A percentile compares a stretch with the other conserved stretches of the same genome.
phyloP scores from a whole-genome alignment of 768 basidiomycete genomes.

The Suillus cothurnatus region DNA sequence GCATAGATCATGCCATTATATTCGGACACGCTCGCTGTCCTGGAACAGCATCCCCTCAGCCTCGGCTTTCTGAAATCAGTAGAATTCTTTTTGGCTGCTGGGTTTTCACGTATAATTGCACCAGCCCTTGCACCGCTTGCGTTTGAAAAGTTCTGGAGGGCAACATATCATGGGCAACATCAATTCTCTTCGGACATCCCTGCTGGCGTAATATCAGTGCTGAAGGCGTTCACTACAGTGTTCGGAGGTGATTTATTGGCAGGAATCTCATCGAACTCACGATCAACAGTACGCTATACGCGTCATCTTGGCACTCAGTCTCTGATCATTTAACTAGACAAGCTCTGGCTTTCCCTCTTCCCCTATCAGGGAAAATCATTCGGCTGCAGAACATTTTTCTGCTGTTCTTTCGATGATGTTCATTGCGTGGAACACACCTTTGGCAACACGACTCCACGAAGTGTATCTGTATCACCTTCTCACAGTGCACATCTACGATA shows the following conservation, averaged over 20 bases:
- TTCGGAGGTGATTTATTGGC: constrained; percentile 51
- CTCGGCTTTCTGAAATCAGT: constrained; percentile 41
- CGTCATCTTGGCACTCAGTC: not conserved
- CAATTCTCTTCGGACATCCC: constrained; percentile 44
- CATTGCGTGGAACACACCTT: not conserved
- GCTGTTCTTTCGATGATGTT: not conserved
- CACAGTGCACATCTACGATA: not conserved
- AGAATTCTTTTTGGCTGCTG: constrained; percentile 50
- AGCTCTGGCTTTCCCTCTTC: not conserved
- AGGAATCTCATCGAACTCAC: constrained; percentile 44
- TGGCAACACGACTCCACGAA: not conserved
- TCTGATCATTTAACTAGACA: not conserved
- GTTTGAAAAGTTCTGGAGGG: constrained; percentile 62
- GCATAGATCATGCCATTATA: constrained; percentile 43
- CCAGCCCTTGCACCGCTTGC: constrained; percentile 53
- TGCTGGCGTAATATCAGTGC: constrained; percentile 41
- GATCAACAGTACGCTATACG: constrained; percentile 26
- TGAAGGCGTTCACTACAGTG: constrained; percentile 48
- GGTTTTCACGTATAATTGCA: constrained; percentile 48
- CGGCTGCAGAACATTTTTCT: not conserved
- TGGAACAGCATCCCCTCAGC: constrained; percentile 43
- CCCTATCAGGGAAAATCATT: not conserved
- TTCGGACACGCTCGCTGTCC: constrained; percentile 40
- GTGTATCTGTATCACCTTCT: not conserved
- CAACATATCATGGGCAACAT: constrained; percentile 48